These are phyloP conservation scores for Purpureocillium lavendulum DNA, from an alignment of 2,329 filamentous ascomycete species.

Conservation along the genomic window DNA sequence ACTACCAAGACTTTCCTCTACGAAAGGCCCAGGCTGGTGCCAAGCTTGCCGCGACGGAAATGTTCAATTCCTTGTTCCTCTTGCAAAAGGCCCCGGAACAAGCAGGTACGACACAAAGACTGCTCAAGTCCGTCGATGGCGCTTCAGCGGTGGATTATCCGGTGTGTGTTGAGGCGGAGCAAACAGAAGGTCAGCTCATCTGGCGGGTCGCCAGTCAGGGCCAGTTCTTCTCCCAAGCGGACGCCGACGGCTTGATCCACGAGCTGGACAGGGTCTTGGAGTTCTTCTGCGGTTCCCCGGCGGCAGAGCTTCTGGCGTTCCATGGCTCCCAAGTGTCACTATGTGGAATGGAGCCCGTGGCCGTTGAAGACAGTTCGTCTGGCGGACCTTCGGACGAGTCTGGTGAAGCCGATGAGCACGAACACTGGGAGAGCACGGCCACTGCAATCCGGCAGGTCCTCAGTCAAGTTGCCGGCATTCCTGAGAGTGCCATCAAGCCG, in stretches of 20 bases:
- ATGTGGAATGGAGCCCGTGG: conserved; percentile 46
- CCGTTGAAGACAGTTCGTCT: conserved; percentile 1
- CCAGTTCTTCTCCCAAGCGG: conserved; percentile 36
- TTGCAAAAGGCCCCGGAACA: conserved; percentile 31
- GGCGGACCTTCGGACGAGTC: not conserved
- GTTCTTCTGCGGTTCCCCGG: conserved; percentile 41
- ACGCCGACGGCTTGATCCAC: conserved; percentile 42
- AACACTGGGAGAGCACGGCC: conserved; percentile 26
- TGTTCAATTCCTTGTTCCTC: conserved; percentile 52
- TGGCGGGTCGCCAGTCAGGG: conserved; percentile 69
- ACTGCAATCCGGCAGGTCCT: conserved; percentile 37
- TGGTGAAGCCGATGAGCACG: not conserved
- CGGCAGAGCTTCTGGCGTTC: conserved; percentile 47
- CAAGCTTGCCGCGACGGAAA: conserved; percentile 22
- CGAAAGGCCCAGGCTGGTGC: conserved; percentile 51
- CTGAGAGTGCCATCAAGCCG: conserved; percentile 47
- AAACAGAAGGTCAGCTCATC: conserved; percentile 41
- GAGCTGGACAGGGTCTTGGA: conserved; percentile 51
- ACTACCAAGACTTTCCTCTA: conserved; percentile 70
- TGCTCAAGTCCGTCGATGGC: conserved; percentile 58
- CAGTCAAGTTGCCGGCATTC: conserved; percentile 51
- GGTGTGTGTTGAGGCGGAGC: conserved; percentile 73
- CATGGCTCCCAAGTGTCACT: conserved; percentile 46
- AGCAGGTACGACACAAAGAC: conserved; percentile 2
- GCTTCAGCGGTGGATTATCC: conserved; percentile 70